A percentile compares a stretch with the other conserved stretches of the same genome.
Conservation (phyloP, 1,284 basidiomycete genomes). For the Coniferiporia sulphurascens region DNA sequence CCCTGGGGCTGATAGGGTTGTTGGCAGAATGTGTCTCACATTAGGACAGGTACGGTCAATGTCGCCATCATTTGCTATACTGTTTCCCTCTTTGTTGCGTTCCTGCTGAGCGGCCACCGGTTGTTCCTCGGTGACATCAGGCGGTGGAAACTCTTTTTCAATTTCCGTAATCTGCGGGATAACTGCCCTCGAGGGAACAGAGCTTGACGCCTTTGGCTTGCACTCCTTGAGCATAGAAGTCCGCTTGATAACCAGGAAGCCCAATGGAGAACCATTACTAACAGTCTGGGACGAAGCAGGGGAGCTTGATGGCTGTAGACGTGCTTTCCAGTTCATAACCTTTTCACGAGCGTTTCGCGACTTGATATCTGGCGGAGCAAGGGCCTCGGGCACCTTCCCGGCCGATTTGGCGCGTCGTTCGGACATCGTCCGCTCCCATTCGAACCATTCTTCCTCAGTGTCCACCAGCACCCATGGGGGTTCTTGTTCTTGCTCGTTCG, state of each 20-base stretch:
- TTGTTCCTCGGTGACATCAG: background rate
- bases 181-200: background rate
- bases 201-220: background rate
- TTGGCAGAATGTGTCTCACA: background rate
- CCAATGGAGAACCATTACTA: slow-evolving; percentile 5
- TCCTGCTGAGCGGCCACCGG: background rate
- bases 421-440: slow-evolving; percentile 19
- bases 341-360: slow-evolving; percentile 11
- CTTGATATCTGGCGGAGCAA: background rate
- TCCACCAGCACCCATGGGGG: slow-evolving; percentile 18
- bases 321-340: slow-evolving; percentile 15
- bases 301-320: slow-evolving; percentile 1
- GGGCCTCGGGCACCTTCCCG: slow-evolving; percentile 11
- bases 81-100: background rate
- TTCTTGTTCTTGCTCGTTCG: slow-evolving; percentile 2
- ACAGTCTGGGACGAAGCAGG: background rate
- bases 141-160: background rate
- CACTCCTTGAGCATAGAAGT: slow-evolving; percentile 4
- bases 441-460: slow-evolving; percentile 23
- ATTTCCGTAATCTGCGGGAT: background rate
- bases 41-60: background rate
- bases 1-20: background rate
- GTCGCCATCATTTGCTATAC: background rate
- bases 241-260: slow-evolving; percentile 18
- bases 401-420: slow-evolving; percentile 10